Percentiles rank a stretch among this genome's conserved stretches.
These are phyloP conservation scores for Breynia disticha DNA, from an alignment of 441 rosid species.

Conservation along the genomic window DNA sequence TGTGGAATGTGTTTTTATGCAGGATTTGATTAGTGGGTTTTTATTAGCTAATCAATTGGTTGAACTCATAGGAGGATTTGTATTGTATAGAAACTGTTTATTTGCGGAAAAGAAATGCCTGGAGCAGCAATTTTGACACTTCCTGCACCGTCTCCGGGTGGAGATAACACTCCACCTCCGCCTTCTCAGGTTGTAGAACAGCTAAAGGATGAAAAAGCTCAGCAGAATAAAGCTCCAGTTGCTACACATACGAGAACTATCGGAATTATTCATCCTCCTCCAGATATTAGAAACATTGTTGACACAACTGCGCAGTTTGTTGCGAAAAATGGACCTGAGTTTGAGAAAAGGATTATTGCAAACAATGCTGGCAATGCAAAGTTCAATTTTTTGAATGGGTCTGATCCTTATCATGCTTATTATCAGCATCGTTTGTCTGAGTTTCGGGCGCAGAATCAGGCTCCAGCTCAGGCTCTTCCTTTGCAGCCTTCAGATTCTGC, in stretches of 20 bases:
- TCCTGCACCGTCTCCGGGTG: conserved; percentile 73
- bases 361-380: conserved; percentile 66
- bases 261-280: conserved; percentile 92
- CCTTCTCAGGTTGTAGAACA: conserved; percentile 55
- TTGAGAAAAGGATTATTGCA: conserved; percentile 71
- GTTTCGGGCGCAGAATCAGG: conserved; percentile 57
- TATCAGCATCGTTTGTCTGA: conserved; percentile 76
- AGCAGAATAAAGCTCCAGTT: conserved; percentile 41
- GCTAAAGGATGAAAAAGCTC: conserved; percentile 26
- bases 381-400: conserved; percentile 63
- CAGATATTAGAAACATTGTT: conserved; percentile 72
- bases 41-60: no score
- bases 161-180: conserved; percentile 63
- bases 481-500: conserved; percentile 29
- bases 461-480: conserved; percentile 31
- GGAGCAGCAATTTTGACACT: conserved; percentile 56
- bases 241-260: conserved; percentile 82
- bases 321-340: conserved; percentile 73
- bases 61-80: no score
- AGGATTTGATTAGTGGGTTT: no score
- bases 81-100: no score
- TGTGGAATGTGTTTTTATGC: no score
- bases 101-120: conserved; percentile 28
- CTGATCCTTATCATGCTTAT: conserved; percentile 86
- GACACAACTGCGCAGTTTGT: conserved; percentile 88